Conservation (phyloP, 108 stramenopile genomes). For the Skeletonema tropicum region DNA sequence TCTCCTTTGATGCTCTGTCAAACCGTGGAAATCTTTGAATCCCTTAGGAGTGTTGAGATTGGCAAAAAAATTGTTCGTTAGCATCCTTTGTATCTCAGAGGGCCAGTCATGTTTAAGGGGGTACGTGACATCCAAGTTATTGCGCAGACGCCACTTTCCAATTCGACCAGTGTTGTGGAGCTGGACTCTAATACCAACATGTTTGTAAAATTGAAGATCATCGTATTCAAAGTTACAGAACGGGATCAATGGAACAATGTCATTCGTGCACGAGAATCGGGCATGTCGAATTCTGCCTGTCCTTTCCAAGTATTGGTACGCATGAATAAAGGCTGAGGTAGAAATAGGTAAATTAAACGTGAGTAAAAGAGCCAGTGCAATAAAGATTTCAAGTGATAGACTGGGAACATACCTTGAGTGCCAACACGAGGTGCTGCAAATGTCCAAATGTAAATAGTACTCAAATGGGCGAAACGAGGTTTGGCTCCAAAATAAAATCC, state of each 20-base stretch:
- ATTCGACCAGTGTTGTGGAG: conserved; percentile 21
- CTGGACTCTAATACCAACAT: conserved; percentile 21
- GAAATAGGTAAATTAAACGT: background rate
- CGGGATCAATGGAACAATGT: conserved; percentile 20
- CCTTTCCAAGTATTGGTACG: conserved; percentile 27
- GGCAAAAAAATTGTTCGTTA: conserved; percentile 28
- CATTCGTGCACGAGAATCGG: conserved; percentile 16
- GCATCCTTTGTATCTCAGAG: conserved; percentile 4
- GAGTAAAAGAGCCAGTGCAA: background rate
- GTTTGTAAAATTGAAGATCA: conserved; percentile 12
- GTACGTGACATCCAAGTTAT: conserved; percentile 25
- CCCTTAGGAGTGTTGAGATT: conserved; percentile 23
- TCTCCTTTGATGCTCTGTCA: conserved; percentile 24
- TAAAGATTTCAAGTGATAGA: too few species aligned
- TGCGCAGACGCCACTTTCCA: conserved; percentile 20
- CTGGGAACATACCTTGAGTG: conserved; percentile 2
- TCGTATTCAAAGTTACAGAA: conserved; percentile 22
- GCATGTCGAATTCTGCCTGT: conserved; percentile 27
- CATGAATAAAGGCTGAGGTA: conserved; percentile 24
- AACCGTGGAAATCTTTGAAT: conserved; percentile 11
- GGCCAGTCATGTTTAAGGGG: conserved; percentile 16
- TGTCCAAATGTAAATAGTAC: conserved; percentile 19
- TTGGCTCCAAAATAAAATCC: conserved; percentile 35
- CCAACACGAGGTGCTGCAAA: conserved; percentile 39
- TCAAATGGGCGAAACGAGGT: conserved; percentile 21